Percentiles rank a stretch among this genome's conserved stretches.
Evolutionary conservation across 495 filamentous ascomycete species (phyloP).

Genomic region (Neurospora intermedia): DNA sequence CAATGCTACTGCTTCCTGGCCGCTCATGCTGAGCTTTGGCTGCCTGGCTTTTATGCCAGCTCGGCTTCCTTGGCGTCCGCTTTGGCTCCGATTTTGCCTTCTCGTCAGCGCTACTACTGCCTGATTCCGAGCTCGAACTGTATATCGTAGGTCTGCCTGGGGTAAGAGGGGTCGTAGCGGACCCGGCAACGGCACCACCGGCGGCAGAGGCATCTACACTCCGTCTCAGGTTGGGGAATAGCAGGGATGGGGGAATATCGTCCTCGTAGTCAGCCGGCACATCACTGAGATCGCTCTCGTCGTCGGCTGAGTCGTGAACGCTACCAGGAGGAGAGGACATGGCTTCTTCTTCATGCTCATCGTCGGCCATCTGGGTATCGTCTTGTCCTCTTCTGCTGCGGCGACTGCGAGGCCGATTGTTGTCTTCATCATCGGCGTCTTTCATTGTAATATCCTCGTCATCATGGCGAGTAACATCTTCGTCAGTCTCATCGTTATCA

Average conservation of each 20-base stretch:
- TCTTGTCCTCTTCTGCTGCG: conserved; percentile 11
- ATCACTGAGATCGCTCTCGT: conserved; percentile 73
- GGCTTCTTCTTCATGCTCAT: conserved; percentile 21
- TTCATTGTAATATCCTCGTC: conserved; percentile 25
- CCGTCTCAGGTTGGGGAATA: conserved; percentile 35
- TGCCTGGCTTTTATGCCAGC: conserved; percentile 17
- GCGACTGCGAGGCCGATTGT: neutral
- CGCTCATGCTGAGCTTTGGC: neutral
- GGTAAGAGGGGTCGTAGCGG: neutral
- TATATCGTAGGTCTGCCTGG: neutral
- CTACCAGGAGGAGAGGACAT: conserved; percentile 40
- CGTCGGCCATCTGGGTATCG: conserved; percentile 16
- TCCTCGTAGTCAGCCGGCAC: conserved; percentile 44
- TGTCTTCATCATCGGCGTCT: conserved; percentile 20
- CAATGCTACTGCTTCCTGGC: neutral
- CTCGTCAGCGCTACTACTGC: conserved; percentile 14
- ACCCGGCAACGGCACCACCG: conserved; percentile 1
- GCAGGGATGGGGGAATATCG: conserved; percentile 30
- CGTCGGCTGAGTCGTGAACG: conserved; percentile 65
- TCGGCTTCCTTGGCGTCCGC: conserved; percentile 16
- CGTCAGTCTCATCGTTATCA: conserved; percentile 11
- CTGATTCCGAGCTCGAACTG: conserved; percentile 6
- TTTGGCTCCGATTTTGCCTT: conserved; percentile 9
- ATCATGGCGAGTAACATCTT: conserved; percentile 4
- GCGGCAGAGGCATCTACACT: conserved; percentile 19